Evolutionary conservation across 179 eudicot genomes (phyloP).

Genomic region (Drosera spatulata): DNA sequence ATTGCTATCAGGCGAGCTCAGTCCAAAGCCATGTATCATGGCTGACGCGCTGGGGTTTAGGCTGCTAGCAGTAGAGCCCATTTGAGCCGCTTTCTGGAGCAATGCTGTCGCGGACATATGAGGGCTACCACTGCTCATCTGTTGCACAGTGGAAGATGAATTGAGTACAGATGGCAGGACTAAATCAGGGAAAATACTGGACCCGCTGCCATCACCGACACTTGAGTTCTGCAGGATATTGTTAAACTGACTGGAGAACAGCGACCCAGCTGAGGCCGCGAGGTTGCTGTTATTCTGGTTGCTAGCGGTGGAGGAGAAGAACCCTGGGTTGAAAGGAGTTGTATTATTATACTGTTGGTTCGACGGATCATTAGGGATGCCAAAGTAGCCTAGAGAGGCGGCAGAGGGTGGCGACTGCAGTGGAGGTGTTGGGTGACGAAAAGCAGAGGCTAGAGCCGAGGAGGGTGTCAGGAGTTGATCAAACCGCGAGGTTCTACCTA

Average conservation of each 20-base stretch:
- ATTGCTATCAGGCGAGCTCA: background rate
- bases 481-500: slow-evolving; percentile 10
- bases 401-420: background rate
- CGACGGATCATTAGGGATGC: slow-evolving; percentile 32
- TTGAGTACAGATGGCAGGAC: slow-evolving; percentile 37
- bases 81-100: slow-evolving; percentile 77
- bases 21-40: slow-evolving; percentile 7
- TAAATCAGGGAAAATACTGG: slow-evolving; percentile 8
- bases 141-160: slow-evolving; percentile 41
- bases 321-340: slow-evolving; percentile 29
- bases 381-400: slow-evolving; percentile 5
- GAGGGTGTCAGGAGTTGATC: too few species aligned
- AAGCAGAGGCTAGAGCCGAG: too few species aligned
- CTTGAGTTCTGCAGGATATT: background rate
- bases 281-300: slow-evolving; percentile 1
- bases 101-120: slow-evolving; percentile 85
- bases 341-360: slow-evolving; percentile 2
- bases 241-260: slow-evolving; percentile 12
- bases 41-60: slow-evolving; percentile 11
- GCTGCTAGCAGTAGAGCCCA: slow-evolving; percentile 33
- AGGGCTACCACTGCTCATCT: slow-evolving; percentile 13
- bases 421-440: background rate
- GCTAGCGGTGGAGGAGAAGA: slow-evolving; percentile 19
- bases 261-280: slow-evolving; percentile 2
- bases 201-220: background rate